phyloP scores from a whole-genome alignment of 2,329 filamentous ascomycete genomes.

The Trichoderma asperellum region DNA sequence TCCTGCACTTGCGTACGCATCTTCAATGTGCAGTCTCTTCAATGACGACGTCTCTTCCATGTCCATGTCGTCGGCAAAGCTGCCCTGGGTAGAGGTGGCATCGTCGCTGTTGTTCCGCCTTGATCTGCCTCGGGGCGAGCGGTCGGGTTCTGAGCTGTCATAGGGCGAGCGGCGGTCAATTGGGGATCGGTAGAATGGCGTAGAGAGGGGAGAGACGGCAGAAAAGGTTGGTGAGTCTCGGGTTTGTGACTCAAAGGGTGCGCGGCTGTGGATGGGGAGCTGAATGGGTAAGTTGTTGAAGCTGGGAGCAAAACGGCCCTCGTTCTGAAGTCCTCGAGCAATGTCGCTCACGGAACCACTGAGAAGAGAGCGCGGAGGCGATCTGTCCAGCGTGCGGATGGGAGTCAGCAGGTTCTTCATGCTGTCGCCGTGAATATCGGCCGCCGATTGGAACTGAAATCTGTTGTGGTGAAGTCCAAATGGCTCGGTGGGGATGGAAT shows the following conservation, averaged over 20 bases:
- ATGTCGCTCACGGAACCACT: slow-evolving; percentile 49
- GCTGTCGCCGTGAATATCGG: slow-evolving; percentile 53
- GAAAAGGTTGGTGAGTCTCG: slow-evolving; percentile 54
- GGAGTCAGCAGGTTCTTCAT: slow-evolving; percentile 62
- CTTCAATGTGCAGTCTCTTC: slow-evolving; percentile 57
- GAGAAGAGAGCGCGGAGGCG: slow-evolving; percentile 51
- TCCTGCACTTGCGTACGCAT: slow-evolving; percentile 47
- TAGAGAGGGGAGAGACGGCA: slow-evolving; percentile 51
- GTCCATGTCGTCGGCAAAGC: slow-evolving; percentile 52
- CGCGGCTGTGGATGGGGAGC: slow-evolving; percentile 46
- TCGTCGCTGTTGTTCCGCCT: slow-evolving; percentile 59
- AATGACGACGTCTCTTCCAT: slow-evolving; percentile 57
- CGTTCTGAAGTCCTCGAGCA: slow-evolving; percentile 43
- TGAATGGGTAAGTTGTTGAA: slow-evolving; percentile 51
- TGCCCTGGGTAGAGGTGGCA: slow-evolving; percentile 50
- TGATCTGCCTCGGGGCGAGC: slow-evolving; percentile 51
- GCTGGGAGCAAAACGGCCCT: slow-evolving; percentile 47
- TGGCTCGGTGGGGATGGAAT: slow-evolving; percentile 44
- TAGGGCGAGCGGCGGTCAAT: slow-evolving; percentile 51
- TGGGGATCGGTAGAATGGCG: slow-evolving; percentile 47
- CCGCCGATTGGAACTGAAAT: slow-evolving; percentile 52
- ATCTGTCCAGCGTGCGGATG: slow-evolving; percentile 49
- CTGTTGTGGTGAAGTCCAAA: slow-evolving; percentile 57
- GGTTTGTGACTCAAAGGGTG: slow-evolving; percentile 50
- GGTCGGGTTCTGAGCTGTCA: slow-evolving; percentile 52